phyloP scores from a whole-genome alignment of 2,329 filamentous ascomycete genomes.

The Fusarium fracticaudum region DNA sequence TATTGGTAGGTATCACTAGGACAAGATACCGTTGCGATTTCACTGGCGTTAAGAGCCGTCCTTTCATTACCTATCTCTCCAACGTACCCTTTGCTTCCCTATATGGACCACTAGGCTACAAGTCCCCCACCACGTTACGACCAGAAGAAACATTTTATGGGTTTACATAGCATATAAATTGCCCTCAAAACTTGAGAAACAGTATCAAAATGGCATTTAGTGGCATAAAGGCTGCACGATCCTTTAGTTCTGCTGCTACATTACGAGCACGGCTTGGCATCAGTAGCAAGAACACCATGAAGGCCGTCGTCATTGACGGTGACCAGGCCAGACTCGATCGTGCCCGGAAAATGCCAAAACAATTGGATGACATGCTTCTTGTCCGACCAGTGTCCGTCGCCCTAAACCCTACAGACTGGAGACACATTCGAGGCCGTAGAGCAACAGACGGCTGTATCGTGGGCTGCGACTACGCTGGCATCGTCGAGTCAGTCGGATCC shows the following conservation, averaged over 20 bases:
- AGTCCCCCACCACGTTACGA: background rate
- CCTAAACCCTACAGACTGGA: background rate
- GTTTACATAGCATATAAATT: accelerated
- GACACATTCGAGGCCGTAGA: background rate
- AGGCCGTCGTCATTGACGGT: background rate
- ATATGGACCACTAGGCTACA: accelerated
- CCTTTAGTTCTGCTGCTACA: background rate
- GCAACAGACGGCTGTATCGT: background rate
- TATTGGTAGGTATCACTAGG: accelerated
- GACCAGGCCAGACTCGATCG: background rate
- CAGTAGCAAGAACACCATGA: background rate
- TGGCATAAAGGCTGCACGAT: background rate
- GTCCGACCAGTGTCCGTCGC: background rate
- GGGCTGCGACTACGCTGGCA: background rate
- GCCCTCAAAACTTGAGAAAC: accelerated
- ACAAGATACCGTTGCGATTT: background rate
- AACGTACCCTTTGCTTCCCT: background rate
- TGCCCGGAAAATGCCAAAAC: background rate
- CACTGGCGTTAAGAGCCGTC: accelerated
- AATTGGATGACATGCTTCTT: background rate
- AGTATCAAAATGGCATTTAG: background rate
- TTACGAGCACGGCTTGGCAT: background rate
- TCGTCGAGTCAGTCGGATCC: background rate
- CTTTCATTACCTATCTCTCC: background rate
- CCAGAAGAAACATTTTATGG: accelerated